A percentile compares a stretch with the other conserved stretches of the same genome.
Conservation (phyloP, 768 basidiomycete genomes). For the Paxillus rubicundulus region DNA sequence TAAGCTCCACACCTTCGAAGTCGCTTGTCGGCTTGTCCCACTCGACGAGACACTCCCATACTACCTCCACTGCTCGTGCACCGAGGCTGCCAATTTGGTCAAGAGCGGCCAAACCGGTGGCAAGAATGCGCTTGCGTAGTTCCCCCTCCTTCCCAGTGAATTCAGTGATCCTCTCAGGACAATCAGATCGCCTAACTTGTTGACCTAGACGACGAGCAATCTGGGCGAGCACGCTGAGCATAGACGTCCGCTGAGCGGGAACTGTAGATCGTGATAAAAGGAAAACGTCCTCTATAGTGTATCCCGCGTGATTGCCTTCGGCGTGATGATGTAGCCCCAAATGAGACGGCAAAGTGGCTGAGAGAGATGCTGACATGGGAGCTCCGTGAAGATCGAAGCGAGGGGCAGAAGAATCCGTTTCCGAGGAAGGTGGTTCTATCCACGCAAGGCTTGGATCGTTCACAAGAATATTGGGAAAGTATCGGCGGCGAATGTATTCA, state of each 20-base stretch:
- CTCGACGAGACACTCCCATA: conserved; percentile 72
- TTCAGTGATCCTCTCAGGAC: conserved; percentile 1
- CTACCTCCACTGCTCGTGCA: conserved; percentile 62
- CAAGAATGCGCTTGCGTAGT: conserved; percentile 60
- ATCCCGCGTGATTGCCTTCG: conserved; percentile 72
- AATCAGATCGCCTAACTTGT: conserved; percentile 10
- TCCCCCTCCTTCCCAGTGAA: conserved; percentile 36
- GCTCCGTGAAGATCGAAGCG: conserved; percentile 77
- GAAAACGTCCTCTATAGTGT: conserved; percentile 85
- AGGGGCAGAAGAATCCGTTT: conserved; percentile 34
- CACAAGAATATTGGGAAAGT: conserved; percentile 69
- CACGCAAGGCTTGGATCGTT: conserved; percentile 78
- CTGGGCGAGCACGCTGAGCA: conserved; percentile 69
- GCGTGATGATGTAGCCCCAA: conserved; percentile 92
- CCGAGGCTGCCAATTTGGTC: conserved; percentile 65
- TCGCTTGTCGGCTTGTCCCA: conserved; percentile 44
- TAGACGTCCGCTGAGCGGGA: conserved; percentile 76
- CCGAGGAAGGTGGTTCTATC: conserved; percentile 46
- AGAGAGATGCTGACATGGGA: conserved; percentile 56
- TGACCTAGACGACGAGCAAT: conserved; percentile 42
- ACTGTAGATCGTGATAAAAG: conserved; percentile 78
- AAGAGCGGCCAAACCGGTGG: conserved; percentile 65
- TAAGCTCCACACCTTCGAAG: conserved; percentile 45
- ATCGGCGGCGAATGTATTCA: conserved; percentile 79
- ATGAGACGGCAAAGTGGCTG: conserved; percentile 69